Conservation (phyloP, 176 grass and related monocot species). For the Zoysia japonica region DNA sequence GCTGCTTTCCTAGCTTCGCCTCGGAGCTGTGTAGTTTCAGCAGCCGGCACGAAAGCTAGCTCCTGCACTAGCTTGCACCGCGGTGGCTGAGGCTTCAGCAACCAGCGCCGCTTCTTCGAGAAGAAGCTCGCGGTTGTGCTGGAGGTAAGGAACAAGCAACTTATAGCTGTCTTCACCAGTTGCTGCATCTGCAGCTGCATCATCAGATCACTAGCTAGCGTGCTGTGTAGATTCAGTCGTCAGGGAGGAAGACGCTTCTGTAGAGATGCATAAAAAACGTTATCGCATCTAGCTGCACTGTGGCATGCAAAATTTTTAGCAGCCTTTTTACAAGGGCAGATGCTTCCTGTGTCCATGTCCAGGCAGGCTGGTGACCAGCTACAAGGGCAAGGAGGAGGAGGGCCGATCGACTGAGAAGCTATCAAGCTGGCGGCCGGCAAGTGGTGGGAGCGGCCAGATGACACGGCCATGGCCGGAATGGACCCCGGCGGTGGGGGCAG, state of each 20-base stretch:
- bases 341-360: slow-evolving; percentile 14
- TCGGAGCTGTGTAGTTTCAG: background rate
- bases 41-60: background rate
- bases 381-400: slow-evolving; percentile 10
- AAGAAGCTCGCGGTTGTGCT: slow-evolving; percentile 43
- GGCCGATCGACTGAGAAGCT: slow-evolving; percentile 28
- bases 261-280: background rate
- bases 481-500: slow-evolving; percentile 51
- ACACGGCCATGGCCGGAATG: slow-evolving; percentile 66
- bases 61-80: background rate
- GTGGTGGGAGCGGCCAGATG: slow-evolving; percentile 97
- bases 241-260: slow-evolving; percentile 19
- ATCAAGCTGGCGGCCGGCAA: slow-evolving; percentile 86
- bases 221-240: slow-evolving; percentile 6
- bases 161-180: slow-evolving; percentile 1
- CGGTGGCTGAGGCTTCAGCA: background rate
- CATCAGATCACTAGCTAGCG: slow-evolving; percentile 11
- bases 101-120: no score
- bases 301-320: slow-evolving; percentile 56
- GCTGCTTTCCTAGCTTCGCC: background rate
- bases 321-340: slow-evolving; percentile 31
- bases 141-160: slow-evolving; percentile 47
- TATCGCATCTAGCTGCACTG: background rate
- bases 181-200: slow-evolving; percentile 21
- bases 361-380: background rate